Evolutionary conservation across 306 rosid genomes (phyloP), one percentile per base, ranked within the genome.

Genomic region (Heteromeles arbutifolia): DNA sequence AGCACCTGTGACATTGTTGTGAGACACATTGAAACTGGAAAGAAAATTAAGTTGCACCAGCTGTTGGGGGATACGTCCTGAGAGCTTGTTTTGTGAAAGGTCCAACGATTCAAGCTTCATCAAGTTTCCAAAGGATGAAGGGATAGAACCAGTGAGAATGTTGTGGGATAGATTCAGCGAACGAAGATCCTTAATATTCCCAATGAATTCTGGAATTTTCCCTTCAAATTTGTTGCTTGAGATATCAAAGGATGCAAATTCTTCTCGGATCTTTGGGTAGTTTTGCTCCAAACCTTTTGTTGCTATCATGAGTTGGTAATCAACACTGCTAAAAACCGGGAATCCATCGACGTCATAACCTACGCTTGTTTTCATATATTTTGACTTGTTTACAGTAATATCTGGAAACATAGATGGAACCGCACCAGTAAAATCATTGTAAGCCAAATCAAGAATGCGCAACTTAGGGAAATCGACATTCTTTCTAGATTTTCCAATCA

Each of bases 241-340:
- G 37, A 68, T 43, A 14, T 68, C 72, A 7, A 44, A 4, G 22
- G 21, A 8, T 44, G 57, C 72, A 7, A 68, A 44, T 12, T 9
- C 72, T 25, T 43, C 56, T 44, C 8, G 57, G 1, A 44, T 44
- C 58, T 7, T 3, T 68, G 37, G 18, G 8, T 68, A 68, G 32
- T 68, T 2, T 4, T 13, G 11, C n/a, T 43, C 72, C 57, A 68
- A 3, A 6, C 37, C 72, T 68, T 61, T 61, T 1, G 37, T 61
- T 14, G 66, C 37, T 26, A 61, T 25, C 0, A 5, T 61, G 66
- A 61, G 13, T 11, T 6, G 4, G 15, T 58, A 61, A 1, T 5
- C 21, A 13, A 2, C 7, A 24, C 18, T 11, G 1, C 0, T 4
- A 0, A 0, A 0, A 19, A 57, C 0, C 6, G 1, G 0, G 10